Evolutionary conservation across 805 yeast genomes (phyloP).

Genomic region (Blastobotrys mokoenaii): DNA sequence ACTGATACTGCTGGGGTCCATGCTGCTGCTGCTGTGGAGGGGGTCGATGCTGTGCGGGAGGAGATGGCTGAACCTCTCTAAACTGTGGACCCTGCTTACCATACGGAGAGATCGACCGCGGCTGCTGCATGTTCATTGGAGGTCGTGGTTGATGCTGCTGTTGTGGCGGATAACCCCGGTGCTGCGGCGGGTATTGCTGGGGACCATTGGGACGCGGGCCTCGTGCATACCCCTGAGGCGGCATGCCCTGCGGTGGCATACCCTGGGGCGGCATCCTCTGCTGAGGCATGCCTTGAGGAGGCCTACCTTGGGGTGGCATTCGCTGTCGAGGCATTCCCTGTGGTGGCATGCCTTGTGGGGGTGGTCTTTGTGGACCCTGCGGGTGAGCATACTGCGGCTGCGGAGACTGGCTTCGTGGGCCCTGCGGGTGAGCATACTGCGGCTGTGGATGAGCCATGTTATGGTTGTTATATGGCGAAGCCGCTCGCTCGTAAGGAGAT

Average conservation of each 20-base stretch:
- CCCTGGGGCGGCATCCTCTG: background rate
- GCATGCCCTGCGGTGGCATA: background rate
- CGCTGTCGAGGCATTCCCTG: constrained; percentile 3
- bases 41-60: background rate
- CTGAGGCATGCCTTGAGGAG: background rate
- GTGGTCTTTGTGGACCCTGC: constrained; percentile 3
- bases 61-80: background rate
- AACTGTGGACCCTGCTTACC: background rate
- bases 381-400: background rate
- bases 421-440: constrained; percentile 1
- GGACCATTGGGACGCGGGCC: background rate
- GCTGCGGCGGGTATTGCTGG: background rate
- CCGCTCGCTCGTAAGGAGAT: background rate
- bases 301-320: constrained; percentile 1
- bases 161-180: background rate
- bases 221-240: background rate
- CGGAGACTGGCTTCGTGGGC: background rate
- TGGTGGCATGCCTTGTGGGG: constrained; percentile 3
- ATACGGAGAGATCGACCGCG: background rate
- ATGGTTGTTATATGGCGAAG: background rate
- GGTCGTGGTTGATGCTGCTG: background rate
- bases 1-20: background rate
- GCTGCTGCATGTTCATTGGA: background rate
- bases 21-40: background rate
- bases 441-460: background rate